phyloP scores from a whole-genome alignment of 1,284 basidiomycete genomes.

The Fistulinella cinereoalba region DNA sequence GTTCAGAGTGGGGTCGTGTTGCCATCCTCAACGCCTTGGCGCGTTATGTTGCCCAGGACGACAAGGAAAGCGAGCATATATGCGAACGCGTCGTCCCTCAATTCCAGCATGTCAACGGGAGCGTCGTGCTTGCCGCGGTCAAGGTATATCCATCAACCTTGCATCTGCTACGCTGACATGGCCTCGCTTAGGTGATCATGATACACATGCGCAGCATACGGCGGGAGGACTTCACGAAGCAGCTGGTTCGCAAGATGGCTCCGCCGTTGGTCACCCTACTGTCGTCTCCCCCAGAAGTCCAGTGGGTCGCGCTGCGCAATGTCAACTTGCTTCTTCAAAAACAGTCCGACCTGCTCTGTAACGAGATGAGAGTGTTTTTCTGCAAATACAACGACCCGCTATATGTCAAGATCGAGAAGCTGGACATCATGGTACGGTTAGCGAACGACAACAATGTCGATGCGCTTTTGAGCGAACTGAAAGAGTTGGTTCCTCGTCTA shows the following conservation, averaged over 20 bases:
- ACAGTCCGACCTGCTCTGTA: conserved; percentile 82
- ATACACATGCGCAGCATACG: conserved; percentile 87
- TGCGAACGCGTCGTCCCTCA: conserved; percentile 98
- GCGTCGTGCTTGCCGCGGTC: conserved; percentile 92
- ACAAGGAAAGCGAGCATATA: conserved; percentile 96
- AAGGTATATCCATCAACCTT: conserved; percentile 55
- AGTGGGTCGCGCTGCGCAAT: conserved; percentile 96
- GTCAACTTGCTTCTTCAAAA: conserved; percentile 96
- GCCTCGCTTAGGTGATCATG: conserved; percentile 78
- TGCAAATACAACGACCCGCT: conserved; percentile 99
- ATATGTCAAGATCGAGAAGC: conserved; percentile 97
- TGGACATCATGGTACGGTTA: conserved; percentile 97
- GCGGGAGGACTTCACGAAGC: conserved; percentile 84
- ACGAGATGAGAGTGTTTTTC: conserved; percentile 98
- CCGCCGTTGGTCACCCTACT: conserved; percentile 86
- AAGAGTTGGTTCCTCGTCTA: conserved; percentile 63
- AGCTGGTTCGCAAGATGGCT: conserved; percentile 94
- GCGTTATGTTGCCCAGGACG: conserved; percentile 80
- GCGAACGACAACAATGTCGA: conserved; percentile 92
- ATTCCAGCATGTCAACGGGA: conserved; percentile 96
- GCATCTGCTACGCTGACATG: conserved; percentile 1
- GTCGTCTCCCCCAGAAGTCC: conserved; percentile 80
- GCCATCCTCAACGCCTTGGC: conserved; percentile 87
- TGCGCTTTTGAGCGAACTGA: conserved; percentile 91
- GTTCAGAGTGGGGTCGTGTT: conserved; percentile 98